Base-by-base conservation (phyloP, 179 eudicot genomes). In the Heliamphora pulchella region DNA sequence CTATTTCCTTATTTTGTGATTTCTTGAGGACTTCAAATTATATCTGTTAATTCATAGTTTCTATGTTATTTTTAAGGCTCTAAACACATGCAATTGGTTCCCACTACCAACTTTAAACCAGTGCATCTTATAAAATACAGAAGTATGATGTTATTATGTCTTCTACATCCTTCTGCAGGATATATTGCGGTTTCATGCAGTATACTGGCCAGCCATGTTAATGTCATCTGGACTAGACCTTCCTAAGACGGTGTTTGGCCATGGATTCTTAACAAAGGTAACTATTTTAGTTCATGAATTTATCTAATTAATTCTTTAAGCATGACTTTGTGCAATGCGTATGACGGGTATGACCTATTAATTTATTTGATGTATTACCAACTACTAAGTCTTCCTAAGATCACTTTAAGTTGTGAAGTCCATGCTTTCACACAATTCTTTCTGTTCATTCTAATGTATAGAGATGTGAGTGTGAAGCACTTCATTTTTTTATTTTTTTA, bases 211-310 rank as follows among this genome's bases (percentile, higher is more conserved):
- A 74, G 99, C 99, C 67, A 94, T 96, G 99, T 86, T 96, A 79
- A 94, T 96, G 98, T 94, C 99, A 55, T 98, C 98, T 17, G 97
- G 97, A 84, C 66, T 92, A 70, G 84, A 85, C 81, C 91, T 89
- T 78, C 99, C 99, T 17, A 89, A 89, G 86, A 96, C 75, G 89
- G 99, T 96, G 48, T 96, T 94, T 86, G 97, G 99, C 81, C 99
- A 96, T 91, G 99, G 99, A 72, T 96, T 96, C 86, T 89, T 96
- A 89, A 96, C 99, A 58, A 96, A 96, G 99, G 99, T 96, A 89
- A 66, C 22, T 59, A 77, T 54, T 50, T 70, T 39, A 18, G 7
- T 31, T 77, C 22, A 6, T 39, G 7, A 5, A 6, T 70, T 68
- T 18, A 71, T 48, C 48, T 67, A 41, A 11, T 47, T 13, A 13